A percentile compares a stretch with the other conserved stretches of the same genome.
phyloP scores from a whole-genome alignment of 1,284 basidiomycete genomes.

The Termitomyces sp. region DNA sequence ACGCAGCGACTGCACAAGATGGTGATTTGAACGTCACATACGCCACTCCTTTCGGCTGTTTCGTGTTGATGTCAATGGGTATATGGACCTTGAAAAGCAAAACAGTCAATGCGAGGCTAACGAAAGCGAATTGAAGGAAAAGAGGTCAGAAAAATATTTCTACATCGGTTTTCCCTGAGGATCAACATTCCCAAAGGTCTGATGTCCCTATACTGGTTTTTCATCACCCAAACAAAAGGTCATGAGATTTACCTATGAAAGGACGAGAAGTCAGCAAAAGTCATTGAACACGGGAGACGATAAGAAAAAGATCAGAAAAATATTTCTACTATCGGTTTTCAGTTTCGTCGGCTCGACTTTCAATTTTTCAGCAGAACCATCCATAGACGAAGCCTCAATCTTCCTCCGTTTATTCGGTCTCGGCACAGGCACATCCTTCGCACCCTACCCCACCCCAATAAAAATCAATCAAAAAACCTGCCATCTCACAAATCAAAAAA shows the following conservation, averaged over 20 bases:
- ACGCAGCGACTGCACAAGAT: slow-evolving; percentile 70
- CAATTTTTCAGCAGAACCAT: slow-evolving; percentile 16
- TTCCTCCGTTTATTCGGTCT: slow-evolving; percentile 68
- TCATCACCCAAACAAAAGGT: slow-evolving; percentile 14
- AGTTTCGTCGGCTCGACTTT: slow-evolving; percentile 10
- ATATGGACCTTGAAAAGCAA: slow-evolving; percentile 65
- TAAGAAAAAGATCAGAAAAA: slow-evolving; percentile 25
- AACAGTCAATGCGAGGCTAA: slow-evolving; percentile 7
- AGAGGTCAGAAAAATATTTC: slow-evolving; percentile 32
- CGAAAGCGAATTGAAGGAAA: slow-evolving; percentile 1
- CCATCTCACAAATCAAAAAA: slow-evolving; percentile 10
- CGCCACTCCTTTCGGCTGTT: slow-evolving; percentile 76
- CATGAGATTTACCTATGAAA: slow-evolving; percentile 21
- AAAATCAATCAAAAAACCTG: slow-evolving; percentile 9
- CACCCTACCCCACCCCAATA: slow-evolving; percentile 38
- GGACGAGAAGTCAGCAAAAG: slow-evolving; percentile 6
- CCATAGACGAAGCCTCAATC: slow-evolving; percentile 35
- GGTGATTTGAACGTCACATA: slow-evolving; percentile 77
- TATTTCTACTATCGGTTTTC: slow-evolving; percentile 41
- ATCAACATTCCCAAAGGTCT: slow-evolving; percentile 40
- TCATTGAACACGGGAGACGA: slow-evolving; percentile 4
- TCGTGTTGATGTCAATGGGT: slow-evolving; percentile 65
- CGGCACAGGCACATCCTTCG: slow-evolving; percentile 59
- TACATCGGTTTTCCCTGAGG: slow-evolving; percentile 37
- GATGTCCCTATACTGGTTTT: slow-evolving; percentile 36